Evolutionary conservation across 2,329 filamentous ascomycete genomes (phyloP).

Genomic region (Rutstroemia sp.): DNA sequence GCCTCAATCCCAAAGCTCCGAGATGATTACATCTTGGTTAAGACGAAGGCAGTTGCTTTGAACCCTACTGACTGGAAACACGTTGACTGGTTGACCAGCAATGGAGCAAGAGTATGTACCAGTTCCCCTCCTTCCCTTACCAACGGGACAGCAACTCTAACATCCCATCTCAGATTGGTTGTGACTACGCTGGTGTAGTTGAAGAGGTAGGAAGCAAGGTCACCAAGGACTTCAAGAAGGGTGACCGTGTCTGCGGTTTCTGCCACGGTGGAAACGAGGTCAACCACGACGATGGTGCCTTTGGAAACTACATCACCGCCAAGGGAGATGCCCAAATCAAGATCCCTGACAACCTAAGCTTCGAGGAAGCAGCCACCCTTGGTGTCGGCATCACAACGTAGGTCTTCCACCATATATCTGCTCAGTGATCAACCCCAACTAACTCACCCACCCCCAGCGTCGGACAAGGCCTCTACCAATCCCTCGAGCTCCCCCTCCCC

Average conservation of each 20-base stretch:
- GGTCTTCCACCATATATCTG: slow-evolving; percentile 8
- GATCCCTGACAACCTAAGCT: slow-evolving; percentile 38
- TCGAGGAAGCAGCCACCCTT: slow-evolving; percentile 37
- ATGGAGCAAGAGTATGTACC: slow-evolving; percentile 16
- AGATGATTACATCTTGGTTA: slow-evolving; percentile 28
- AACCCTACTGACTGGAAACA: slow-evolving; percentile 31
- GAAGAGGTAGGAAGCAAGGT: slow-evolving; percentile 38
- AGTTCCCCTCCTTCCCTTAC: neutral
- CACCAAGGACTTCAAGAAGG: slow-evolving; percentile 36
- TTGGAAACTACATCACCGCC: slow-evolving; percentile 21
- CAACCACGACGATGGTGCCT: slow-evolving; percentile 37
- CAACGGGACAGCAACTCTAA: neutral
- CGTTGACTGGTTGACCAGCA: slow-evolving; percentile 18
- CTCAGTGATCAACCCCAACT: neutral
- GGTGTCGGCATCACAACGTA: slow-evolving; percentile 23
- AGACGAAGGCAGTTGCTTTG: slow-evolving; percentile 25
- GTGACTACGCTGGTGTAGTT: slow-evolving; percentile 41
- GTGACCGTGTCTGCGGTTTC: slow-evolving; percentile 40
- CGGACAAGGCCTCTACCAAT: slow-evolving; percentile 41
- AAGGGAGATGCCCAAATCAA: slow-evolving; percentile 37
- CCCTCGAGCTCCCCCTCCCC: slow-evolving; percentile 40
- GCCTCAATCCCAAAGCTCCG: slow-evolving; percentile 23
- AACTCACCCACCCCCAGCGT: slow-evolving; percentile 32
- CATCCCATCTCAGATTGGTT: slow-evolving; percentile 28
- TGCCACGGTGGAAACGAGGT: slow-evolving; percentile 33